These are phyloP conservation scores for Triticum dicoccoides DNA, from an alignment of 176 grass and related monocot species.

Conservation along the genomic window DNA sequence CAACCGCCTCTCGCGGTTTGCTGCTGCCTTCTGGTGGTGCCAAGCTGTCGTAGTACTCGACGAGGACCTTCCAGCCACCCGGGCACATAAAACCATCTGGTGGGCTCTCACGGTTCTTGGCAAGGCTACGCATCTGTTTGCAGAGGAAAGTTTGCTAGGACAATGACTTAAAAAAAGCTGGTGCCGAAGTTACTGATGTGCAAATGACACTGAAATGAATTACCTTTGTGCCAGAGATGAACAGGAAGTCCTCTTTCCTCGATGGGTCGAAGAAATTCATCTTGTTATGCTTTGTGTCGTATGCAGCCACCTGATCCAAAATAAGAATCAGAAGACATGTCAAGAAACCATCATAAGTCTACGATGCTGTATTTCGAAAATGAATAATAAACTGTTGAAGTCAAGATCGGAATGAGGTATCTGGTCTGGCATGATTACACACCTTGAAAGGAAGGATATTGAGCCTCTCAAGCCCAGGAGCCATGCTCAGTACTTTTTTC, in stretches of 20 bases:
- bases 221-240: conserved; percentile 99
- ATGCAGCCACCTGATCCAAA: conserved; percentile 79
- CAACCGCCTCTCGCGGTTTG: conserved; percentile 63
- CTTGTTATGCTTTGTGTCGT: conserved; percentile 74
- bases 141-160: conserved; percentile 16
- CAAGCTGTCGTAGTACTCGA: conserved; percentile 85
- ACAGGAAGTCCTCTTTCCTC: conserved; percentile 89
- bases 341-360: background rate
- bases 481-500: conserved; percentile 95
- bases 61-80: conserved; percentile 88
- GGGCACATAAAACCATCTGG: conserved; percentile 98
- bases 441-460: conserved; percentile 99
- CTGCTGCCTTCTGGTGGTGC: conserved; percentile 38
- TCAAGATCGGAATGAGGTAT: conserved; percentile 20
- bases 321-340: conserved; percentile 27
- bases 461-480: conserved; percentile 89
- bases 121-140: conserved; percentile 79
- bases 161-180: background rate
- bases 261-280: conserved; percentile 98
- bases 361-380: background rate
- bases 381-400: background rate
- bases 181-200: conserved; percentile 1
- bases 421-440: background rate
- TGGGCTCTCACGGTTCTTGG: conserved; percentile 72
- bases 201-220: background rate